Evolutionary conservation across 805 yeast species (phyloP).

Genomic region (Torulaspora maleeae): DNA sequence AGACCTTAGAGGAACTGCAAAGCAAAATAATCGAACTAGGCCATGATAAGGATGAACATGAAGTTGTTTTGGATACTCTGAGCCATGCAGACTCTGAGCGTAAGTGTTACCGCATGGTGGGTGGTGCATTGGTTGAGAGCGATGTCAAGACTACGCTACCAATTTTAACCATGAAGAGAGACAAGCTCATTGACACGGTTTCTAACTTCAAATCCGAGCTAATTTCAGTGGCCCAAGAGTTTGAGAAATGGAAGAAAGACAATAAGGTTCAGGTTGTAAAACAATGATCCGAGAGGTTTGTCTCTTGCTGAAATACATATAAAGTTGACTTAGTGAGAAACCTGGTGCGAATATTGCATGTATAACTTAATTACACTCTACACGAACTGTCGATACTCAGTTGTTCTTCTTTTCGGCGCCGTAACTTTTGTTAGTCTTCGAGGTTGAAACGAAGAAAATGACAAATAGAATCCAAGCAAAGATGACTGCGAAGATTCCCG

Average conservation of each 20-base stretch:
- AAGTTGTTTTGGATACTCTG: slow-evolving; percentile 57
- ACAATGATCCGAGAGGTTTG: slow-evolving; percentile 10
- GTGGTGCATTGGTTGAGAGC: slow-evolving; percentile 84
- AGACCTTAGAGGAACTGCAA: slow-evolving; percentile 43
- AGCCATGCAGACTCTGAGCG: slow-evolving; percentile 52
- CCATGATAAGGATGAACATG: slow-evolving; percentile 45
- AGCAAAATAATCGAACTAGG: slow-evolving; percentile 46
- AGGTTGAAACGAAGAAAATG: slow-evolving; percentile 45
- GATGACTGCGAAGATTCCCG: slow-evolving; percentile 65
- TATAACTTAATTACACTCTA: not conserved
- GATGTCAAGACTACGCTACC: slow-evolving; percentile 72
- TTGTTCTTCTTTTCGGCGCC: slow-evolving; percentile 23
- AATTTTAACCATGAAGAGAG: slow-evolving; percentile 51
- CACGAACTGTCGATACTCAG: slow-evolving; percentile 1
- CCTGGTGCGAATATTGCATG: not conserved
- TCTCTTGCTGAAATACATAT: not conserved
- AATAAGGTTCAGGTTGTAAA: slow-evolving; percentile 35
- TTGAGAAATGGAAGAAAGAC: slow-evolving; percentile 35
- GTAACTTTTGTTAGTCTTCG: slow-evolving; percentile 14
- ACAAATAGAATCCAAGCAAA: slow-evolving; percentile 74
- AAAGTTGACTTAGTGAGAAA: not conserved
- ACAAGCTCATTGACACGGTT: slow-evolving; percentile 39
- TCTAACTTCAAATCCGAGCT: slow-evolving; percentile 31
- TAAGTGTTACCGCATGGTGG: slow-evolving; percentile 87
- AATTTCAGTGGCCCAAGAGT: slow-evolving; percentile 30